Conservation (phyloP, 2,329 filamentous ascomycete genomes). For the Hypoxylon sp. region DNA sequence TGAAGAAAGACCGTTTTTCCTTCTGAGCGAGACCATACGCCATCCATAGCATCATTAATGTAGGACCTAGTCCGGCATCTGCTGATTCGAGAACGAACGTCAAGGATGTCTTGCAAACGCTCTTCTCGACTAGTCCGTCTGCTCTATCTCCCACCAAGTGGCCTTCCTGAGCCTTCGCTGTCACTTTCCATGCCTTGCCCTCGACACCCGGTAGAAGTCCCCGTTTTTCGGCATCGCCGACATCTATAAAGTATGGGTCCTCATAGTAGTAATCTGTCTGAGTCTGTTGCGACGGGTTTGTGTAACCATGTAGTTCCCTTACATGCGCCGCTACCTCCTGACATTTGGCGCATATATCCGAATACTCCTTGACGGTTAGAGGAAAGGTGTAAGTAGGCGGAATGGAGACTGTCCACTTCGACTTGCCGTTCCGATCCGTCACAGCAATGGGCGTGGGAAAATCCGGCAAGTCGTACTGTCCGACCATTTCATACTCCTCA, state of each 20-base stretch:
- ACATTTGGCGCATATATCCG: constrained; percentile 77
- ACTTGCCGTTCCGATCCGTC: constrained; percentile 73
- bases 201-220: constrained; percentile 71
- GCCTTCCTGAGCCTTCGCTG: constrained; percentile 50
- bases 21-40: constrained; percentile 84
- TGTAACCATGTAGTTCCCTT: constrained; percentile 64
- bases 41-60: constrained; percentile 85
- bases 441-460: constrained; percentile 81
- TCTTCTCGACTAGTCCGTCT: constrained; percentile 61
- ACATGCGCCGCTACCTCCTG: constrained; percentile 74
- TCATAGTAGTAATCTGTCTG: constrained; percentile 70
- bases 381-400: constrained; percentile 78
- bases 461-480: constrained; percentile 75
- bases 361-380: constrained; percentile 75
- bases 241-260: constrained; percentile 81
- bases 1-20: constrained; percentile 83
- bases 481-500: constrained; percentile 76
- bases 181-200: constrained; percentile 58
- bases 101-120: constrained; percentile 78
- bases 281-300: constrained; percentile 61
- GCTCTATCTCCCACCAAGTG: constrained; percentile 65
- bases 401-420: constrained; percentile 87
- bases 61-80: constrained; percentile 83
- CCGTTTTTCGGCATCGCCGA: constrained; percentile 76
- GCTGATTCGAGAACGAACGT: constrained; percentile 83